A percentile compares a stretch with the other conserved stretches of the same genome.
Conservation (phyloP, 768 basidiomycete genomes). For the Lyophyllum semitale region DNA sequence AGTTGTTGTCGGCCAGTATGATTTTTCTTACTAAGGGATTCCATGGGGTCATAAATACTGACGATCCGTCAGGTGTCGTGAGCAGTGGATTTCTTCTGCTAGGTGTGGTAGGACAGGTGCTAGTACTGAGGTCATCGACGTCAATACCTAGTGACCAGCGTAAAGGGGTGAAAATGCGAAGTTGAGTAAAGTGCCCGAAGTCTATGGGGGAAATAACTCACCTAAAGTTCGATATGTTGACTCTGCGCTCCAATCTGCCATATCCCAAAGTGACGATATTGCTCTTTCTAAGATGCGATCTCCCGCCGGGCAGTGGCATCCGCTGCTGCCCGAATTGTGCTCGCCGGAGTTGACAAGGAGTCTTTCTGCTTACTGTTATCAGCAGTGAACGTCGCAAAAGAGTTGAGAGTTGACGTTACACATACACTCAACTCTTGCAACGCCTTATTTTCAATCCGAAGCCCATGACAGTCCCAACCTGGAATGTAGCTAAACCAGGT, state of each 20-base stretch:
- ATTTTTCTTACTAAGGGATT: slow-evolving; percentile 53
- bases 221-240: slow-evolving; percentile 88
- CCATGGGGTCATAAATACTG: slow-evolving; percentile 80
- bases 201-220: slow-evolving; percentile 28
- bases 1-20: background rate
- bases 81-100: slow-evolving; percentile 81
- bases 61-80: slow-evolving; percentile 39
- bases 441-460: slow-evolving; percentile 96
- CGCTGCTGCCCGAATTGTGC: slow-evolving; percentile 70
- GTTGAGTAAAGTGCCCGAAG: background rate
- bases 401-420: background rate
- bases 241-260: slow-evolving; percentile 83
- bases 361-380: slow-evolving; percentile 46
- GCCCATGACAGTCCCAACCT: slow-evolving; percentile 98
- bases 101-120: slow-evolving; percentile 90
- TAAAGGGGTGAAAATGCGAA: background rate
- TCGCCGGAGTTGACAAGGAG: slow-evolving; percentile 54
- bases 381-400: background rate
- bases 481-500: slow-evolving; percentile 76
- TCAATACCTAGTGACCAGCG: slow-evolving; percentile 55
- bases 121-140: slow-evolving; percentile 66
- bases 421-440: slow-evolving; percentile 73
- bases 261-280: slow-evolving; percentile 85
- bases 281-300: slow-evolving; percentile 71
- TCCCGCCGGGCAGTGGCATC: slow-evolving; percentile 71